Evolutionary conservation across 2,329 filamentous ascomycete species (phyloP), one percentile per base, ranked within the genome.

Genomic region (Metarhizium anisopliae): DNA sequence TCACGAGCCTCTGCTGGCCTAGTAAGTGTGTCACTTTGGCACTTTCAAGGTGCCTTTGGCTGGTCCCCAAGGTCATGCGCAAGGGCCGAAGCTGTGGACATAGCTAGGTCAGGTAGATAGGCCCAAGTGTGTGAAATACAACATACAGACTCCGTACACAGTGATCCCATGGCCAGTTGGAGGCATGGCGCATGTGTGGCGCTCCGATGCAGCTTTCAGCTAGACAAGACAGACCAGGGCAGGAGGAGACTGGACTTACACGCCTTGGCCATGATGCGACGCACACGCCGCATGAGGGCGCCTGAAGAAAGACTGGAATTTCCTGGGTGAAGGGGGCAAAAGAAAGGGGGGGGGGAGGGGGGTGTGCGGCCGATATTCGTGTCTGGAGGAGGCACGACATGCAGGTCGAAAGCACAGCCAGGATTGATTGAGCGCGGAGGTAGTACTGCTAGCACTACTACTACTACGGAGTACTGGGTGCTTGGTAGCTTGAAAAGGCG

Each of bases 201-300:
- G 56, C 43, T 43, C 50, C 50, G 50, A 49, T 53, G 56, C 56
- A 47, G 20, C 54, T 51, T 58, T 54, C 56, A 58, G 54, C 56
- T 56, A 50, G 45, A 50, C 45, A 54, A 49, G 52, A 42, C 20
- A 49, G 52, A 42, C 20, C 32, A 38, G 10, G 30, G 51, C 45
- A 32, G 42, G 49, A 25, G 14, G 35, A 16, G 10, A 40, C 13
- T 16, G 13, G 38, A 55, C 50, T 49, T 42, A 50, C 50, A 51
- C 53, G 47, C 18, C 45, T 47, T 29, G 38, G 10, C 38, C 14
- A 18, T 18, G 10, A 20, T 45, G 20, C 20, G 11, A 30, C 20
- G 45, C 45, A 49, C 45, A 49, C 45, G 14, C 45, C 45, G 3
- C 45, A 18, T 13, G 42, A 20, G 16, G 6, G 16, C 16, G 42